A percentile compares a stretch with the other conserved stretches of the same genome.
Evolutionary conservation across 2,329 filamentous ascomycete genomes (phyloP).

Genomic region (Diplodia seriata): DNA sequence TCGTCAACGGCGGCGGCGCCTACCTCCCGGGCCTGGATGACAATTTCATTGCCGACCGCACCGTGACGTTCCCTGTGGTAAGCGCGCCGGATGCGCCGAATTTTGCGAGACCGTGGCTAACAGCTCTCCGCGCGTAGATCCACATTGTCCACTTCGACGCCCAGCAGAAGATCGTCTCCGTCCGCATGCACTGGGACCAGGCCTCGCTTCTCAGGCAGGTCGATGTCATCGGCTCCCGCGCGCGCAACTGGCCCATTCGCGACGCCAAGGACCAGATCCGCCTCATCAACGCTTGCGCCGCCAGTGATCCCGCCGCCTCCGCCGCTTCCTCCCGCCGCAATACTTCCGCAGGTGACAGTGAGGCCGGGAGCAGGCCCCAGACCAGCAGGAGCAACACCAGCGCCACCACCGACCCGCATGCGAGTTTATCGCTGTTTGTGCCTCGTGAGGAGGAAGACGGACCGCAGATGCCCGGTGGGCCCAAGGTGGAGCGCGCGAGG

Average conservation of each 20-base stretch:
- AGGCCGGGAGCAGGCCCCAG: constrained; percentile 51
- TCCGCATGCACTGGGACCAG: constrained; percentile 95
- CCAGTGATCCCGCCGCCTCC: constrained; percentile 52
- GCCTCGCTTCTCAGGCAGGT: constrained; percentile 89
- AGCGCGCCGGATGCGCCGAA: constrained; percentile 42
- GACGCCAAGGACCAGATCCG: constrained; percentile 84
- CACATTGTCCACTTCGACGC: constrained; percentile 87
- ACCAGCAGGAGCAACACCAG: constrained; percentile 45
- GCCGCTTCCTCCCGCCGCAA: constrained; percentile 46
- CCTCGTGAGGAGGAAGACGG: constrained; percentile 67
- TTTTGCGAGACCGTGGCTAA: not conserved
- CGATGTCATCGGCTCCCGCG: constrained; percentile 88
- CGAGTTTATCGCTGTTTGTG: constrained; percentile 76
- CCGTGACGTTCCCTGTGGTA: constrained; percentile 82
- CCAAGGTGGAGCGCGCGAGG: constrained; percentile 56
- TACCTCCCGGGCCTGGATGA: constrained; percentile 91
- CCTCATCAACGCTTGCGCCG: constrained; percentile 68
- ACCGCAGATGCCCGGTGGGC: constrained; percentile 35
- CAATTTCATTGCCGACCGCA: constrained; percentile 87
- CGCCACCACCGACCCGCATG: constrained; percentile 59
- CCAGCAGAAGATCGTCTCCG: constrained; percentile 79
- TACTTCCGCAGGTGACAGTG: constrained; percentile 42
- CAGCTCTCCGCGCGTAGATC: constrained; percentile 38
- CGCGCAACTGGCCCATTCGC: constrained; percentile 93
- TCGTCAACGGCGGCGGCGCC: constrained; percentile 78